These are phyloP conservation scores for Colletotrichum lini DNA, from an alignment of 2,329 filamentous ascomycete species.

Conservation along the genomic window DNA sequence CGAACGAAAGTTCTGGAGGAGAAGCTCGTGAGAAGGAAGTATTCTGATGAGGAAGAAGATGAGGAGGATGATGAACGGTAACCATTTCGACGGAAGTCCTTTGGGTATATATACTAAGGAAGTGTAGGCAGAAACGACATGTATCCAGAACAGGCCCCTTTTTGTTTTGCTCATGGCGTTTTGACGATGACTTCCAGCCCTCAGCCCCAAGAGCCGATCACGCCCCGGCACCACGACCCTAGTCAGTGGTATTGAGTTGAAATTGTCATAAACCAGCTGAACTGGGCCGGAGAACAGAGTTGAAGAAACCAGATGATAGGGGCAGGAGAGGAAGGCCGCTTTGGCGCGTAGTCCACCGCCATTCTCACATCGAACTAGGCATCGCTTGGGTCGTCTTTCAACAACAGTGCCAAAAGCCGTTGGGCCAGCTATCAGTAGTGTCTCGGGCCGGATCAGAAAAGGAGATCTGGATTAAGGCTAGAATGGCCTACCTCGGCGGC, in stretches of 20 bases:
- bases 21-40: too few species aligned
- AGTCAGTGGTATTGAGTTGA: neutral
- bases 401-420: too few species aligned
- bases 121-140: fast-evolving
- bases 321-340: neutral
- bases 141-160: neutral
- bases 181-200: neutral
- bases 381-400: too few species aligned
- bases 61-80: neutral
- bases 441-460: too few species aligned
- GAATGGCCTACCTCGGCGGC: too few species aligned
- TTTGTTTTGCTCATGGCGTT: neutral
- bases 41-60: conserved; percentile 21
- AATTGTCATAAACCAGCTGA: neutral
- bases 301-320: neutral
- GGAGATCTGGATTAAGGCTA: too few species aligned
- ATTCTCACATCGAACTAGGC: too few species aligned
- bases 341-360: neutral
- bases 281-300: neutral
- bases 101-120: neutral
- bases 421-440: too few species aligned
- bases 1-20: too few species aligned
- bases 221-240: too few species aligned
- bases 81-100: too few species aligned
- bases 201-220: neutral